A percentile compares a stretch with the other conserved stretches of the same genome.
phyloP scores from a whole-genome alignment of 257 asterid species.

The Salvia miltiorrhiza region DNA sequence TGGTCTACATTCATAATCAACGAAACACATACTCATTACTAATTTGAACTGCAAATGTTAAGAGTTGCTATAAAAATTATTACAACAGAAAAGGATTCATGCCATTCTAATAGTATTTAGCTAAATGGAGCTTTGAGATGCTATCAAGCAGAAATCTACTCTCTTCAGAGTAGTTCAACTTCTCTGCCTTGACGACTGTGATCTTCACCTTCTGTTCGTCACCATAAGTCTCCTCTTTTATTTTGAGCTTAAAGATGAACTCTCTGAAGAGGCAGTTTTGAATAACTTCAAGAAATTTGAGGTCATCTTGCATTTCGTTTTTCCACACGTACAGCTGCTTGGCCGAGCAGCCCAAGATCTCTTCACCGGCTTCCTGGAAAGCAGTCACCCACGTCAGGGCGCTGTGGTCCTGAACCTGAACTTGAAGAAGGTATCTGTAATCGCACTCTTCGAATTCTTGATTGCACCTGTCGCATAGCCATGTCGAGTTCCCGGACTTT shows the following conservation, averaged over 20 bases:
- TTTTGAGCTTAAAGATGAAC: slow-evolving; percentile 64
- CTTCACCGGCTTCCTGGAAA: slow-evolving; percentile 91
- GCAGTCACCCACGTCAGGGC: slow-evolving; percentile 96
- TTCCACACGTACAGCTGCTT: slow-evolving; percentile 66
- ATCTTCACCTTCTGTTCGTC: slow-evolving; percentile 86
- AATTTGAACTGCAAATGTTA: slow-evolving; percentile 7
- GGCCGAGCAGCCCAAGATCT: slow-evolving; percentile 81
- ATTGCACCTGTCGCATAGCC: slow-evolving; percentile 89
- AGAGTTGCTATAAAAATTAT: slow-evolving; percentile 7
- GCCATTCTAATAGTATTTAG: slow-evolving; percentile 15
- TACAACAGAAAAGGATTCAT: neutral
- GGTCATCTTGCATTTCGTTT: slow-evolving; percentile 50
- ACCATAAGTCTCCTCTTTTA: slow-evolving; percentile 85
- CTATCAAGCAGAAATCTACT: slow-evolving; percentile 48
- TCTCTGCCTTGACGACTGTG: slow-evolving; percentile 84
- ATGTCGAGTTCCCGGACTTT: slow-evolving; percentile 59
- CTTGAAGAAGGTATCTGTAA: slow-evolving; percentile 87
- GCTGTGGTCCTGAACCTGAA: slow-evolving; percentile 82
- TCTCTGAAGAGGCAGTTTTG: slow-evolving; percentile 58
- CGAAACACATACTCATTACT: neutral
- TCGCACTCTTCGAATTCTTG: slow-evolving; percentile 88
- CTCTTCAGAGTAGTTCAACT: slow-evolving; percentile 61
- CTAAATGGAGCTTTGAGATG: slow-evolving; percentile 31
- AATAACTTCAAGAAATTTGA: slow-evolving; percentile 51
- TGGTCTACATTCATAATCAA: neutral